Percentiles rank a stretch among this genome's conserved stretches.
Conservation (phyloP, 2,329 filamentous ascomycete species). For the Karstenula rhodostoma region DNA sequence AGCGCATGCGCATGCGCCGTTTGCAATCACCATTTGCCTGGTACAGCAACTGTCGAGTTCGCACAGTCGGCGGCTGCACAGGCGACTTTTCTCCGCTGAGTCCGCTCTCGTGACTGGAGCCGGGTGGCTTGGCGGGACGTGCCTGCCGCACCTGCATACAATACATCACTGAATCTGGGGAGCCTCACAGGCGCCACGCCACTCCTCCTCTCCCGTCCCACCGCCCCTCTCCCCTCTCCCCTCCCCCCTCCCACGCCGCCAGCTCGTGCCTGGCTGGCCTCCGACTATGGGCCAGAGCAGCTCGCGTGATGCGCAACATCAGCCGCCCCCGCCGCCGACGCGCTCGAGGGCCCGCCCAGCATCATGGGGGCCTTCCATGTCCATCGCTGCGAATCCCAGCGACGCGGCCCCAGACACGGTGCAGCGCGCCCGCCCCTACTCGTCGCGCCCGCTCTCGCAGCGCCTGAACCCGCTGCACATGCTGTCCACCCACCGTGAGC, state of each 20-base stretch:
- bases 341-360: constrained; percentile 38
- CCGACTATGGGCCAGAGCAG: constrained; percentile 50
- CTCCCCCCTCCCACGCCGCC: constrained; percentile 28
- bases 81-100: constrained; percentile 8
- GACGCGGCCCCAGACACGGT: constrained; percentile 35
- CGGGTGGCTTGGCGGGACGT: constrained; percentile 5
- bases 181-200: constrained; percentile 14
- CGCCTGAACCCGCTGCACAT: constrained; percentile 41
- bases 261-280: constrained; percentile 37
- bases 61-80: neutral
- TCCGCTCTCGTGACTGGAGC: constrained; percentile 8
- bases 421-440: constrained; percentile 21
- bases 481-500: constrained; percentile 37
- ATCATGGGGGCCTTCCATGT: constrained; percentile 42
- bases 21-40: neutral
- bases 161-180: constrained; percentile 11
- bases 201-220: constrained; percentile 14
- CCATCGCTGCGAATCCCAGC: constrained; percentile 27
- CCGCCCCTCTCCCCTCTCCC: constrained; percentile 20
- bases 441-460: constrained; percentile 33
- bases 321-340: constrained; percentile 22
- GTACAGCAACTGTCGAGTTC: neutral
- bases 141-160: constrained; percentile 11
- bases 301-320: constrained; percentile 38
- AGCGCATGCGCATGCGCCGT: neutral